A percentile compares a stretch with the other conserved stretches of the same genome.
These are phyloP conservation scores for Petunia axillaris DNA, from an alignment of 257 asterid genomes.

Conservation along the genomic window DNA sequence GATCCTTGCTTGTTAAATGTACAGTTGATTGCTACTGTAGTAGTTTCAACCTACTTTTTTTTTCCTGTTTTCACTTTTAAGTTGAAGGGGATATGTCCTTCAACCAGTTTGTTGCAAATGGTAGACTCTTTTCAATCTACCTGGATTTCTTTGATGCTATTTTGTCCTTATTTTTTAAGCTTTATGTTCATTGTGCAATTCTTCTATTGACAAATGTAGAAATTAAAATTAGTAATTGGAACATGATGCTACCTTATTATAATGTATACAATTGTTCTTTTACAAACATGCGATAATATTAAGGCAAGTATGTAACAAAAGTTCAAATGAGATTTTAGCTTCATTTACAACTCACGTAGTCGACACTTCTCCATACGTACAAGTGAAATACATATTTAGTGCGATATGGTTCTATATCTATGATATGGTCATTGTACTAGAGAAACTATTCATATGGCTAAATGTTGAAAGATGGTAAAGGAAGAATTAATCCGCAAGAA, in stretches of 20 bases:
- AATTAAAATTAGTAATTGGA: not conserved
- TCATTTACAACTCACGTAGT: too few species aligned
- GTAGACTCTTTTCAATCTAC: not conserved
- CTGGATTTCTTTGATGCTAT: not conserved
- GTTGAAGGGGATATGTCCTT: conserved; percentile 32
- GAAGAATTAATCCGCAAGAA: too few species aligned
- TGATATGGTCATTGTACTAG: too few species aligned
- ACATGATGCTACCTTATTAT: not conserved
- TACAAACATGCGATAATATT: too few species aligned
- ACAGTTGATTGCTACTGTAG: conserved; percentile 36
- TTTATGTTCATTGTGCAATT: not conserved
- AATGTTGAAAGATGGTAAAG: too few species aligned
- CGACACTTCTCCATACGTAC: too few species aligned
- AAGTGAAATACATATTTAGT: too few species aligned
- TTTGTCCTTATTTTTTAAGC: not conserved
- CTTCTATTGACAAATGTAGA: not conserved
- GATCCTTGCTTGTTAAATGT: conserved; percentile 36
- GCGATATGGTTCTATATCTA: too few species aligned
- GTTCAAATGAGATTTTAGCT: too few species aligned
- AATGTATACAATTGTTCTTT: not conserved
- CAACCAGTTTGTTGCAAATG: conserved; percentile 24
- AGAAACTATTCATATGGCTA: too few species aligned
- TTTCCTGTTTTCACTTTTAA: not conserved
- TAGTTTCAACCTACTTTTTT: conserved; percentile 27
- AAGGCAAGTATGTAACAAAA: too few species aligned